These are phyloP conservation scores for Coprinellus micaceus DNA, from an alignment of 768 basidiomycete genomes.

Conservation along the genomic window DNA sequence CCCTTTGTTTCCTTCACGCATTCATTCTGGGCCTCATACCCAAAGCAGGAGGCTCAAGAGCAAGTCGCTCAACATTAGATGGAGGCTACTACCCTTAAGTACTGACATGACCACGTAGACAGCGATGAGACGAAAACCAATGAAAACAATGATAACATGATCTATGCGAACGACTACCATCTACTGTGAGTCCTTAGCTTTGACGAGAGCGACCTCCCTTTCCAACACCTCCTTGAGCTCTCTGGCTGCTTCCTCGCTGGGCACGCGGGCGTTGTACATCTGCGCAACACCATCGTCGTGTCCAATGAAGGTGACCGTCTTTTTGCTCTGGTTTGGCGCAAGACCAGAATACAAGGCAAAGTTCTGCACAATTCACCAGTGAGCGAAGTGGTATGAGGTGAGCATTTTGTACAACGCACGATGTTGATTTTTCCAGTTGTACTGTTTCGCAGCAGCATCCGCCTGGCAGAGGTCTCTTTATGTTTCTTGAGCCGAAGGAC, in stretches of 20 bases:
- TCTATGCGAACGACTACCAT: too few relatives aligned
- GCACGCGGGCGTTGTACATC: slow-evolving; percentile 60
- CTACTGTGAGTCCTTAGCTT: slow-evolving; percentile 27
- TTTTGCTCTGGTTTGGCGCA: slow-evolving; percentile 49
- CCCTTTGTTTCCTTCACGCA: too few relatives aligned
- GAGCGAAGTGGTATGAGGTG: neutral
- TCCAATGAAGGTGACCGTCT: slow-evolving; percentile 62
- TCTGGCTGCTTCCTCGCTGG: slow-evolving; percentile 53
- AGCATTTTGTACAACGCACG: too few relatives aligned
- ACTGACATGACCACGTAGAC: too few relatives aligned
- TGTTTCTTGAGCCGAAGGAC: slow-evolving; percentile 71
- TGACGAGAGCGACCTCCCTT: slow-evolving; percentile 53
- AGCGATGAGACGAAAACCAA: too few relatives aligned
- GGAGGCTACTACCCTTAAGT: too few relatives aligned
- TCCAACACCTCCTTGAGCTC: slow-evolving; percentile 59
- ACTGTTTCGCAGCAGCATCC: slow-evolving; percentile 69
- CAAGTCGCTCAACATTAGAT: too few relatives aligned
- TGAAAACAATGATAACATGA: too few relatives aligned
- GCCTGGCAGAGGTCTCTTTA: slow-evolving; percentile 53
- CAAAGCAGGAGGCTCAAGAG: too few relatives aligned
- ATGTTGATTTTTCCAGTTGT: slow-evolving; percentile 71
- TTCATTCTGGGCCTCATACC: too few relatives aligned
- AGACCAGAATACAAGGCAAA: slow-evolving; percentile 64
- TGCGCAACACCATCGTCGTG: slow-evolving; percentile 58
- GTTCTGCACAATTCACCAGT: slow-evolving; percentile 45